Base-by-base conservation (phyloP, 2,329 filamentous ascomycete genomes). In the Cordyceps farinosa region DNA sequence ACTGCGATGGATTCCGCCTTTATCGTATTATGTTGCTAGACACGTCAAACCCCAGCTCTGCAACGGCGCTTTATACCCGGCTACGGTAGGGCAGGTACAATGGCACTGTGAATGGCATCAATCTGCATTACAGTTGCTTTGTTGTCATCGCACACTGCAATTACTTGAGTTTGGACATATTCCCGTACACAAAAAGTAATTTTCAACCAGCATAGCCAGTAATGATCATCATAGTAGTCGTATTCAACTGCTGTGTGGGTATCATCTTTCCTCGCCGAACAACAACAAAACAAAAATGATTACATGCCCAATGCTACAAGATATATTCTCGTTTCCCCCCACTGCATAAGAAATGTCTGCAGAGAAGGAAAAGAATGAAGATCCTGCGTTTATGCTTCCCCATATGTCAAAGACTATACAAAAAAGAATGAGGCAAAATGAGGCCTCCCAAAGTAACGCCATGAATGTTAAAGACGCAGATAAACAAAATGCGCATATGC, bases 341-440 rank as follows among this genome's bases (percentile, higher is more conserved):
- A 38, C 47, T 42, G 57, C 57, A 60, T 52, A 27, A 45, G 36
- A 29, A 27, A 17, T n/a, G 32, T 2, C 15, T 51, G 44, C 56
- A 59, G 34, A 34, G 34, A n/a, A 51, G 27, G 27, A 44, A 38
- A 47, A 57, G 7, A 30, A 34, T 56, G 32, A 50, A 8, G 17
- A 51, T 42, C 45, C 47, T 51, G 45, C 57, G 27, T 22, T 42
- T 34, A 51, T 42, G 57, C 45, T 60, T 32, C 11, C 57, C 17
- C 45, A 51, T 60, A 42, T 42, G 51, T 60, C 55, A 32, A 22
- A 51, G 27, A 51, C 15, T 60, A 60, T 60, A 51, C 57, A 60
- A 60, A 52, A 60, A 47, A 56, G 40, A 60, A 47, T 47, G 40
- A 27, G 11, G 30, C 22, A 50, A 36, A 1, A 45, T 11, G 3